phyloP scores from a whole-genome alignment of 2,329 filamentous ascomycete genomes.

The Hortaea sp. region DNA sequence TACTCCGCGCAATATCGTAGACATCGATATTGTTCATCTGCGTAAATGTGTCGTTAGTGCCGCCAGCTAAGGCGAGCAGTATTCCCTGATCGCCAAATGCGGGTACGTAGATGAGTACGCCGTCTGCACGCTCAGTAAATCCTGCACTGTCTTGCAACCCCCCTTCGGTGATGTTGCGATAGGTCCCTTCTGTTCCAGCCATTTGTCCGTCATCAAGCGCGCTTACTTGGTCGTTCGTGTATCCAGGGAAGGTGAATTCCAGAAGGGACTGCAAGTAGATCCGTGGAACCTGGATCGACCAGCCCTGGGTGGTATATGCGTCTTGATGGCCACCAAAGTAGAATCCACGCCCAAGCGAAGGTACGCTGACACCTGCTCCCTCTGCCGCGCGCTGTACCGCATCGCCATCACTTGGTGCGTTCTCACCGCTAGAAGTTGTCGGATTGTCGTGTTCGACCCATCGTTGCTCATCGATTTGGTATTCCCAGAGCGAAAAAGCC shows the following conservation, averaged over 20 bases:
- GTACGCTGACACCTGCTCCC: slow-evolving; percentile 61
- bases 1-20: slow-evolving; percentile 62
- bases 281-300: slow-evolving; percentile 54
- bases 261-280: slow-evolving; percentile 65
- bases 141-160: slow-evolving; percentile 55
- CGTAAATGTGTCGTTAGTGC: slow-evolving; percentile 55
- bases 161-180: slow-evolving; percentile 64
- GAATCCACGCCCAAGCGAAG: slow-evolving; percentile 60
- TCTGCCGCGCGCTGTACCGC: slow-evolving; percentile 61
- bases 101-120: slow-evolving; percentile 63
- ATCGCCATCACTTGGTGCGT: slow-evolving; percentile 46
- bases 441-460: slow-evolving; percentile 57
- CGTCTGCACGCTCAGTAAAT: slow-evolving; percentile 66
- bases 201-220: slow-evolving; percentile 43
- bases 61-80: slow-evolving; percentile 67
- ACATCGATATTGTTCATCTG: slow-evolving; percentile 66
- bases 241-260: slow-evolving; percentile 66
- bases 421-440: slow-evolving; percentile 52
- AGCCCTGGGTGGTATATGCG: slow-evolving; percentile 51
- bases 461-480: slow-evolving; percentile 46
- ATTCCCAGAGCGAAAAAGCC: slow-evolving; percentile 59
- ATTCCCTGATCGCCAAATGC: slow-evolving; percentile 67
- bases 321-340: slow-evolving; percentile 74
- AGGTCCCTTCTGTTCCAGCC: slow-evolving; percentile 53
- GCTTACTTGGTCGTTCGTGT: slow-evolving; percentile 52